phyloP scores from a whole-genome alignment of 2,329 filamentous ascomycete genomes.

The Incumbomyces lentus region DNA sequence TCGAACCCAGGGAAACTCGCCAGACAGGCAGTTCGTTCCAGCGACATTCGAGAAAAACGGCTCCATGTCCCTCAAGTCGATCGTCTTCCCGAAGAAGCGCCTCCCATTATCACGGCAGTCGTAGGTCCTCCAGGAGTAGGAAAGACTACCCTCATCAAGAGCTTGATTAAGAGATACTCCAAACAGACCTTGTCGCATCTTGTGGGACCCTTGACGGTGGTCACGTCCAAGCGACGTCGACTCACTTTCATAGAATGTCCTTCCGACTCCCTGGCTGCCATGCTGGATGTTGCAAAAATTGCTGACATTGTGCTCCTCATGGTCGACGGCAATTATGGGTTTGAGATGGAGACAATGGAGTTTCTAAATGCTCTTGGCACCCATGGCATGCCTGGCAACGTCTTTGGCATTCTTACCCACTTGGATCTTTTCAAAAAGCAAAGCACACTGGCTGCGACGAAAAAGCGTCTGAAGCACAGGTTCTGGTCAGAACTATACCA shows the following conservation, averaged over 20 bases:
- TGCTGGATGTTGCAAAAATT: constrained; percentile 95
- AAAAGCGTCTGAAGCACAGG: constrained; percentile 90
- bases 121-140: constrained; percentile 92
- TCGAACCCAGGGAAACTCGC: constrained; percentile 70
- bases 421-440: constrained; percentile 92
- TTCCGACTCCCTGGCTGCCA: constrained; percentile 82
- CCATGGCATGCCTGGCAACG: constrained; percentile 95
- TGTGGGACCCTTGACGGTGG: constrained; percentile 84
- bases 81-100: constrained; percentile 86
- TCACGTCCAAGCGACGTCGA: constrained; percentile 89
- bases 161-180: constrained; percentile 82
- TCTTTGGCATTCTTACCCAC: constrained; percentile 94
- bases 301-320: constrained; percentile 94
- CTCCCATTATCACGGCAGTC: constrained; percentile 83
- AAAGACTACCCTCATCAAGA: constrained; percentile 93
- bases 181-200: constrained; percentile 90
- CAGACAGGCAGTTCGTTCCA: constrained; percentile 50
- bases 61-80: constrained; percentile 95
- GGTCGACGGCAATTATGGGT: constrained; percentile 98
- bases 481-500: constrained; percentile 97
- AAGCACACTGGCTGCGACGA: constrained; percentile 80
- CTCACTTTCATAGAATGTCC: constrained; percentile 95
- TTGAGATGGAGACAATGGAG: constrained; percentile 99
- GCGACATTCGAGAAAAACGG: constrained; percentile 69
- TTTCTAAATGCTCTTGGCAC: constrained; percentile 89